Evolutionary conservation across 2,329 filamentous ascomycete species (phyloP), one percentile per base, ranked within the genome.

Genomic region (Pseudocercospora fijiensis): DNA sequence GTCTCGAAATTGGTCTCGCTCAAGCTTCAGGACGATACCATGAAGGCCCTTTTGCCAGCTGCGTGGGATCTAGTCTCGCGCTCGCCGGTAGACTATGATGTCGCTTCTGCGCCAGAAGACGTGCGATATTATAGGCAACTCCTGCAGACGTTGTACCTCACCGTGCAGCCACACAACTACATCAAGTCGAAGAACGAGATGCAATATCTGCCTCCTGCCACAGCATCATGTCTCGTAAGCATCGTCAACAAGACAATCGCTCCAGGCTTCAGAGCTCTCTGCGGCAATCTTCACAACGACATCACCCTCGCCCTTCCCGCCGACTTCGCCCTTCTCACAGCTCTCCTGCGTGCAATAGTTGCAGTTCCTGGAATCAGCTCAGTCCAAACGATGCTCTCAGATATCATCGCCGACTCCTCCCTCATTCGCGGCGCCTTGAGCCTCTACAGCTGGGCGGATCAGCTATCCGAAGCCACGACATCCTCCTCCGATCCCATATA

Each of bases 361-460:
- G 87, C 88, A 66, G 85, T 96, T 28, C 91, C 92, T 0, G 88
- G 89, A 55, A 82, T 85, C 1, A 85, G 86, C 53, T 88, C 92
- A 74, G 66, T 73, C 6, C 81, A 80, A 53, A 69, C 75, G 1
- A 77, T 81, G 66, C 76, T 82, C 30, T 76, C 80, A 1, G 72
- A 82, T 30, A 72, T 77, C n/a, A 77, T 89, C 60, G 78, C 83
- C n/a, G 82, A 85, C 65, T 83, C 82, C 61, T 88, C 90, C 67
- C 88, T 89, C 0, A 84, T 91, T 52, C 90, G 94, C 71, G 90
- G 92, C 65, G 93, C 92, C 0, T 88, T 89, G 5, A 92, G 90
- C 33, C 84, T 99, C 4, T 98, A 94, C 78, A 96, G 92, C 0
- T 99, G 95, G 95, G 87, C 94, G 3, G 92, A 98, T 76, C 87